phyloP scores from a whole-genome alignment of 179 eudicot genomes.

The Patellifolia procumbens region DNA sequence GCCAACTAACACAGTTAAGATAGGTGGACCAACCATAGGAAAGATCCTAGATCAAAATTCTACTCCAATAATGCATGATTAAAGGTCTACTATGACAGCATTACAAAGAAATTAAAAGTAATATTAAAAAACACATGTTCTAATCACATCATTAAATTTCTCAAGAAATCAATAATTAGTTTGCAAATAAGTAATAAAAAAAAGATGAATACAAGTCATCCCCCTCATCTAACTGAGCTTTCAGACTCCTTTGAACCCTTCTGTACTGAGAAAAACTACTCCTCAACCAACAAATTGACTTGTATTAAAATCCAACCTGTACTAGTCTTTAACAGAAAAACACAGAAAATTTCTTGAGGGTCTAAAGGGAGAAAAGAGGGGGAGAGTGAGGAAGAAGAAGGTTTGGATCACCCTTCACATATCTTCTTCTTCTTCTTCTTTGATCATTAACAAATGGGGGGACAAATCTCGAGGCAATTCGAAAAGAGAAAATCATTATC shows the following conservation, averaged over 20 bases:
- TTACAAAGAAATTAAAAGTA: not conserved
- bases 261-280: not conserved
- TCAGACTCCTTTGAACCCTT: conserved; percentile 17
- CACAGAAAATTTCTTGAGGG: not conserved
- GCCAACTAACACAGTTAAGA: conserved; percentile 14
- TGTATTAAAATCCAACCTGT: conserved; percentile 23
- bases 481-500: conserved; percentile 50
- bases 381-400: not conserved
- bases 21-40: conserved; percentile 33
- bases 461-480: conserved; percentile 54
- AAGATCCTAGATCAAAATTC: conserved; percentile 19
- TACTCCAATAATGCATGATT: conserved; percentile 36
- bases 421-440: conserved; percentile 6
- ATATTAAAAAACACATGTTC: conserved; percentile 16
- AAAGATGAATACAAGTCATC: conserved; percentile 1
- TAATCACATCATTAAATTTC: conserved; percentile 7
- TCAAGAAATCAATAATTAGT: not conserved
- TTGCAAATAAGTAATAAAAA: not conserved
- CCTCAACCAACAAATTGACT: conserved; percentile 13
- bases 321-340: conserved; percentile 14
- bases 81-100: conserved; percentile 16
- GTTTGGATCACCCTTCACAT: not conserved
- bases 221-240: conserved; percentile 18
- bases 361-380: too few species aligned
- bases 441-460: conserved; percentile 49